Evolutionary conservation across 768 basidiomycete species (phyloP), one percentile per base, ranked within the genome.

Genomic region (Ramaria sp.): DNA sequence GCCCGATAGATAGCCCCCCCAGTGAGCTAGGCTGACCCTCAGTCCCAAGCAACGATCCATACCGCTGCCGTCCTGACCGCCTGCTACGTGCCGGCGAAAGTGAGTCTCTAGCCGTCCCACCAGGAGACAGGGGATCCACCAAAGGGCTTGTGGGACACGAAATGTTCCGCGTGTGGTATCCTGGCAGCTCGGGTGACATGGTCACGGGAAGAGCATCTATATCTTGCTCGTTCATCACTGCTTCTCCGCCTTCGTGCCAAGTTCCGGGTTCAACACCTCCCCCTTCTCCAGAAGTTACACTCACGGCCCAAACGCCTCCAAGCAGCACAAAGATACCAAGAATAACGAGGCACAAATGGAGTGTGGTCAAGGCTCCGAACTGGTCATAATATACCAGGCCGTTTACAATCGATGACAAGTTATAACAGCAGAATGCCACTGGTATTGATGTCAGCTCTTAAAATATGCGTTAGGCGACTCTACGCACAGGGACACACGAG

Each of bases 351-450:
- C 72, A 67, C n/a, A 92, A 78, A 66, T 92, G 80, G n/a, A 80
- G 62, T 0, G 77, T 73, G 1, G 82, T 71, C 38, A 97, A 83
- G 22, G 82, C 74, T 17, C 80, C 76, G 64, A 91, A 80, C 65
- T 97, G 91, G 67, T 93, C 75, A 67, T 89, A 96, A 69, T 93
- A 96, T 46, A 94, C 80, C 53, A 95, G 76, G 4, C 88, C 88
- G 62, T 92, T 93, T 57, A 92, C 75, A 67, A 97, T 95, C 22
- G 88, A 90, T 2, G 90, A 91, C 13, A 94, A 68, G 67, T 95
- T 97, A 72, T 95, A 97, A 69, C 92, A 91, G 69, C 91, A 95
- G 71, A 95, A 97, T 5, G 92, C 91, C 66, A 91, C 84, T 82
- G 63, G 42, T 39, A 22, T 22, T 53, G 37, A 13, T 62, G 24